Evolutionary conservation across 2,329 filamentous ascomycete genomes (phyloP), one percentile per base, ranked within the genome.

Genomic region (Salinomyces thailandicus): DNA sequence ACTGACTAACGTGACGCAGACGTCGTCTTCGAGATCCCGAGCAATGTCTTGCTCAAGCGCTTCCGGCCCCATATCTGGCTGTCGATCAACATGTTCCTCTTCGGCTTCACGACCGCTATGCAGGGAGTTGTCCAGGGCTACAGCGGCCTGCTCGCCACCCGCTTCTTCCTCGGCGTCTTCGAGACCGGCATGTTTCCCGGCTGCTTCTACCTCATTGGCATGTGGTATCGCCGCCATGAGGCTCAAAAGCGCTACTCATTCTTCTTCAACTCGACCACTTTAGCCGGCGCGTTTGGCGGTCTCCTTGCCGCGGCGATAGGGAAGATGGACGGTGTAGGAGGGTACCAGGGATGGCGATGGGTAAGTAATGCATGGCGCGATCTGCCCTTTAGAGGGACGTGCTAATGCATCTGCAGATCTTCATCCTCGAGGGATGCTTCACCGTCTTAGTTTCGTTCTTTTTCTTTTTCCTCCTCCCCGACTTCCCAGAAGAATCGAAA

Each of bases 171-270:
- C 1, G 87, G 87, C 6, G 40, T 73, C 2, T 67, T 66, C 38
- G 67, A 57, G 35, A 52, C 63, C 0, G 66, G 66, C 37, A 68
- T 71, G 67, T 84, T 84, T 47, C 80, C 80, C 2, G 81, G 79
- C 20, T 80, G 76, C 42, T 51, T 52, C 35, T 50, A 51, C 20
- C 39, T 49, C 5, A 77, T 86, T 43, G 77, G 83, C 39, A 89
- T 89, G 79, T 93, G 83, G 86, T 98, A 96, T 52, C 78, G 79
- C 41, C 77, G 89, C 41, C 69, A 69, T 30, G 91, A 96, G 62
- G 85, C 87, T 2, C 89, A 96, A 62, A 85, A 85, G 53, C 78
- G 91, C 18, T 95, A 87, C 63, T 83, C 79, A 12, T 87, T 96
- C 67, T 96, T 96, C 69, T 96, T 96, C 68, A 79, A 75, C 52